Percentiles rank a stretch among this genome's conserved stretches.
These are phyloP conservation scores for Pseudogymnoascus sp. DNA, from an alignment of 2,329 filamentous ascomycete species.

Conservation along the genomic window DNA sequence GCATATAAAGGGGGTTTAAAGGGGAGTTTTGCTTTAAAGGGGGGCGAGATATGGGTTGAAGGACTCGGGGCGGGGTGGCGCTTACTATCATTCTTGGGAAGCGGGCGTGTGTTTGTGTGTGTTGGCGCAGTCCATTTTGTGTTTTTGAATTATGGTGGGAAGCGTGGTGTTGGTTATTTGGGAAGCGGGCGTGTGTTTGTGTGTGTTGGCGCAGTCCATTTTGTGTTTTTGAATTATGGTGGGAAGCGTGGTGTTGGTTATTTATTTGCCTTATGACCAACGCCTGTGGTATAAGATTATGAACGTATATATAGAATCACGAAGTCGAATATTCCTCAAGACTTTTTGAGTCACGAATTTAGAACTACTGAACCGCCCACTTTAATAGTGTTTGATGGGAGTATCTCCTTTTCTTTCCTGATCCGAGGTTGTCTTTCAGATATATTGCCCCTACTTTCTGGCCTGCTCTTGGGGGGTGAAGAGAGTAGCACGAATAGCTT, in stretches of 20 bases:
- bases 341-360: too few relatives aligned
- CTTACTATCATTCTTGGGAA: neutral
- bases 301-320: neutral
- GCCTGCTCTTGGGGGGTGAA: too few relatives aligned
- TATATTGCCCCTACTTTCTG: too few relatives aligned
- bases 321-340: neutral
- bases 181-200: neutral
- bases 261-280: neutral
- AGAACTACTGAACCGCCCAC: too few relatives aligned
- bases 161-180: neutral
- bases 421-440: too few relatives aligned
- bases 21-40: neutral
- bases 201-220: neutral
- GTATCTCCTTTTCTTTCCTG: too few relatives aligned
- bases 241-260: neutral
- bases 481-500: too few relatives aligned
- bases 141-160: neutral
- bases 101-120: neutral
- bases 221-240: neutral
- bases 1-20: neutral
- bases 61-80: neutral
- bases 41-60: neutral
- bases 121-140: neutral
- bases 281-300: slow-evolving; percentile 6
- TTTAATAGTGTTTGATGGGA: too few relatives aligned